Conservation (phyloP, 108 stramenopile genomes). For the Cyclotella sp. region DNA sequence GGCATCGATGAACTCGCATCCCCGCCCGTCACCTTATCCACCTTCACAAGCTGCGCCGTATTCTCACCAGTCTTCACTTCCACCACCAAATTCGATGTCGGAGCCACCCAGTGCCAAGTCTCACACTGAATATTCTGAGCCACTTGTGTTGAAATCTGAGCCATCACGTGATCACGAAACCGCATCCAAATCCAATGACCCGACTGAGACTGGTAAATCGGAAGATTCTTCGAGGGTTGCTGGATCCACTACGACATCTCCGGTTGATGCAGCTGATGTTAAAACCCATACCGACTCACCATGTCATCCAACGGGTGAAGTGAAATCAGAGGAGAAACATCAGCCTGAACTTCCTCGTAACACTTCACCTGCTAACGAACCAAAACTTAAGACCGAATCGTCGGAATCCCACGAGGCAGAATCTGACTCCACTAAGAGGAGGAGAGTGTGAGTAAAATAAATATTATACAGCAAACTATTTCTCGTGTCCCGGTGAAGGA, state of each 20-base stretch:
- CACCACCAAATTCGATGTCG: background rate
- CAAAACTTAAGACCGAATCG: background rate
- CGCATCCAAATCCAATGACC: no score
- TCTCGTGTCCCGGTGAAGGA: background rate
- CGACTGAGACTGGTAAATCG: no score
- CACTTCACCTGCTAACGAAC: background rate
- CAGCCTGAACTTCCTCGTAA: no score
- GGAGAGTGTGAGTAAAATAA: background rate
- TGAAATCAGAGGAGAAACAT: no score
- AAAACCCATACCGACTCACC: no score
- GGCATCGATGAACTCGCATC: constrained; percentile 16
- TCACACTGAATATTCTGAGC: background rate
- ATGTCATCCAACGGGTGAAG: no score
- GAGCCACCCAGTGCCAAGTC: background rate
- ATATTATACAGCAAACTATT: background rate
- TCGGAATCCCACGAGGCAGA: background rate
- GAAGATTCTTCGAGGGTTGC: no score
- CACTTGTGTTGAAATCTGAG: background rate
- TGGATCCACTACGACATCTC: no score
- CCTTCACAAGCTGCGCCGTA: background rate
- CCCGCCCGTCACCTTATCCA: background rate
- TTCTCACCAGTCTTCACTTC: background rate
- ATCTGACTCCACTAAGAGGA: background rate
- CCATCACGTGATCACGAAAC: no score
- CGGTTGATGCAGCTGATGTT: no score